phyloP scores from a whole-genome alignment of 2,329 filamentous ascomycete species.

The Byssoonygena ceratinophila region DNA sequence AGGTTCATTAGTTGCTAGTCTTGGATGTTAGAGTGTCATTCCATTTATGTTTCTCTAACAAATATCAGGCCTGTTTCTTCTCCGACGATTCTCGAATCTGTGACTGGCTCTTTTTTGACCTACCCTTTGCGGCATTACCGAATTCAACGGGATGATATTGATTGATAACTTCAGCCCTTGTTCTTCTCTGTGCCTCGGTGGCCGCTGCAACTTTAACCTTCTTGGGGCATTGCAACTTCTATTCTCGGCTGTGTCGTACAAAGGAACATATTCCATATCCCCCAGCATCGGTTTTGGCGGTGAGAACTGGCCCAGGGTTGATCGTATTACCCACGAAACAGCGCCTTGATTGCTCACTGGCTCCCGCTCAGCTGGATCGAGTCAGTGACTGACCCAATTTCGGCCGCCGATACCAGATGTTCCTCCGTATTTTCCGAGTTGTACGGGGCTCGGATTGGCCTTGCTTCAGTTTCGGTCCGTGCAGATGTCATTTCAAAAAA shows the following conservation, averaged over 20 bases:
- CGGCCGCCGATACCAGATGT: not conserved
- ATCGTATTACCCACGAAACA: not conserved
- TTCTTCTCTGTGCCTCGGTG: not conserved
- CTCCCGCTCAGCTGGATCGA: conserved; percentile 1
- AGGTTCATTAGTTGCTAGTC: too few relatives aligned
- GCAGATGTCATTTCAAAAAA: not conserved
- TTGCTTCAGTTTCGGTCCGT: not conserved
- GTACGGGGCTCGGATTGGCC: not conserved
- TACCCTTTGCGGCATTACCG: not conserved
- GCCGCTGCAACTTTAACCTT: not conserved
- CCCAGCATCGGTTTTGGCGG: conserved; percentile 3
- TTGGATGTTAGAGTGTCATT: too few relatives aligned
- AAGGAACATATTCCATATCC: not conserved
- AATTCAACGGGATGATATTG: not conserved
- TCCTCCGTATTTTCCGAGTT: not conserved
- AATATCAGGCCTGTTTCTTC: not conserved
- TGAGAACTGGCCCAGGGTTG: conserved; percentile 1
- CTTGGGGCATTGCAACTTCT: not conserved
- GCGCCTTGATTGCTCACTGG: not conserved
- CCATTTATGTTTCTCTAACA: not conserved
- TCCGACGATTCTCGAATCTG: not conserved
- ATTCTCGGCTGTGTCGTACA: conserved; percentile 3
- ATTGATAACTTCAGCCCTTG: not conserved
- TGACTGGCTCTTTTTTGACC: not conserved
- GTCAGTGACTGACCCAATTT: not conserved